phyloP scores from a whole-genome alignment of 1,139 yeast genomes.

The Scheffersomyces lignicola region DNA sequence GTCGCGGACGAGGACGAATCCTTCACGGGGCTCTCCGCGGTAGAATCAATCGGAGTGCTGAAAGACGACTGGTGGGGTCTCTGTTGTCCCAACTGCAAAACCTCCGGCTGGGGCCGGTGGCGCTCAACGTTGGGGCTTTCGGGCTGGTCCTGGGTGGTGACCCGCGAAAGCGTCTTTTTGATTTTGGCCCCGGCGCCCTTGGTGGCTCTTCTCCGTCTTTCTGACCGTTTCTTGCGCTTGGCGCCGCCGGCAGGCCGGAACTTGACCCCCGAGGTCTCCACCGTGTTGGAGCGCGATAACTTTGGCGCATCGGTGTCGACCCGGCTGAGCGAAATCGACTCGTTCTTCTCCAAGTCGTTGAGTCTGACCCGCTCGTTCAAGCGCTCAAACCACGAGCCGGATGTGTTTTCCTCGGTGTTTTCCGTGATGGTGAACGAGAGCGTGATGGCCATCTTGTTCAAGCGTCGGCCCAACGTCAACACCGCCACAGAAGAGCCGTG shows the following conservation, averaged over 20 bases:
- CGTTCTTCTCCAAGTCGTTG: slow-evolving; percentile 57
- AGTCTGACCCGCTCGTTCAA: slow-evolving; percentile 51
- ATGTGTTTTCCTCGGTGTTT: slow-evolving; percentile 46
- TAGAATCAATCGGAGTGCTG: slow-evolving; percentile 1
- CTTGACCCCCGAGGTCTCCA: slow-evolving; percentile 66
- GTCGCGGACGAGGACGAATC: slow-evolving; percentile 12
- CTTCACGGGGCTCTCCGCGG: slow-evolving; percentile 9
- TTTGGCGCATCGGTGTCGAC: slow-evolving; percentile 59
- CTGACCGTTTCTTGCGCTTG: slow-evolving; percentile 44
- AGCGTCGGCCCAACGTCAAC: slow-evolving; percentile 79
- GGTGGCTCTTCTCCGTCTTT: slow-evolving; percentile 27
- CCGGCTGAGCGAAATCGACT: slow-evolving; percentile 78
- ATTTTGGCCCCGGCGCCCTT: slow-evolving; percentile 25
- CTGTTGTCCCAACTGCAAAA: slow-evolving; percentile 42
- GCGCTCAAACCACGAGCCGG: slow-evolving; percentile 80
- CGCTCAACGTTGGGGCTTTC: slow-evolving; percentile 22
- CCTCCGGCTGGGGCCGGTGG: slow-evolving; percentile 42
- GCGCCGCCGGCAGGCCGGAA: slow-evolving; percentile 86
- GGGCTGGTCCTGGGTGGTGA: slow-evolving; percentile 23
- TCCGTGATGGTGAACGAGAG: slow-evolving; percentile 79
- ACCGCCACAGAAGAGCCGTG: slow-evolving; percentile 98
- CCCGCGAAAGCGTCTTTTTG: slow-evolving; percentile 34
- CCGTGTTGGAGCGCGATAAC: slow-evolving; percentile 25
- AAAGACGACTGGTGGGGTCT: slow-evolving; percentile 12
- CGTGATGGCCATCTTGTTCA: slow-evolving; percentile 90